Evolutionary conservation across 2,329 filamentous ascomycete species (phyloP).

Genomic region (Triangularia verruculosa): DNA sequence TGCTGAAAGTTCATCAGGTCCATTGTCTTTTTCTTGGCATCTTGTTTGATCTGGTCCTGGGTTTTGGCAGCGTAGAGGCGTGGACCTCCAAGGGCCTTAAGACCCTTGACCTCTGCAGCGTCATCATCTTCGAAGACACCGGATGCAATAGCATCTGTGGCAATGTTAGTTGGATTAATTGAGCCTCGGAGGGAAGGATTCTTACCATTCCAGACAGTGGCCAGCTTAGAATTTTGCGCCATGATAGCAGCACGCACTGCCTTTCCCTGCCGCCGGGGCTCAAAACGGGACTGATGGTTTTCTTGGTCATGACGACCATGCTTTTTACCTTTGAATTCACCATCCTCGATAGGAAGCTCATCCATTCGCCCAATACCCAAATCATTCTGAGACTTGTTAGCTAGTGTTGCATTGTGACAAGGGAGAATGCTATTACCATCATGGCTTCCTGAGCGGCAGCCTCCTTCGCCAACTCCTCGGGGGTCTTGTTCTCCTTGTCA

Average conservation of each 20-base stretch:
- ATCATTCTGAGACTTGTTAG: constrained; percentile 29
- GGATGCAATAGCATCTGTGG: constrained; percentile 22
- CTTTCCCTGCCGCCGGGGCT: not conserved
- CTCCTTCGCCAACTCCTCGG: not conserved
- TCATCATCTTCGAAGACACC: constrained; percentile 34
- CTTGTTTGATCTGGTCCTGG: constrained; percentile 12
- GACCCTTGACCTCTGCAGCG: constrained; percentile 27
- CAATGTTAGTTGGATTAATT: no score
- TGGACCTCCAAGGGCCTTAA: constrained; percentile 30
- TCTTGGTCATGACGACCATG: not conserved
- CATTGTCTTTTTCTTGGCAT: not conserved
- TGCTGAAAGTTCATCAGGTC: not conserved
- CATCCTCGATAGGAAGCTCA: constrained; percentile 19
- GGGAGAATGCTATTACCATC: constrained; percentile 9
- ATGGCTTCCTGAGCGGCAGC: constrained; percentile 3
- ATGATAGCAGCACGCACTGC: not conserved
- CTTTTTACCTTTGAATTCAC: not conserved
- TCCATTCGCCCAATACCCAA: constrained; percentile 31
- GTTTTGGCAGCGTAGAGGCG: constrained; percentile 30
- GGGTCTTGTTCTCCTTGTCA: not conserved
- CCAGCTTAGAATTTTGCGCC: not conserved
- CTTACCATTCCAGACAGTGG: not conserved
- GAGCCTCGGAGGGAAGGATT: no score
- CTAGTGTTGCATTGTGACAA: not conserved
- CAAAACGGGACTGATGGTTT: not conserved